Conservation (phyloP, 352 stramenopile species). For the Pythium brachiatum region DNA sequence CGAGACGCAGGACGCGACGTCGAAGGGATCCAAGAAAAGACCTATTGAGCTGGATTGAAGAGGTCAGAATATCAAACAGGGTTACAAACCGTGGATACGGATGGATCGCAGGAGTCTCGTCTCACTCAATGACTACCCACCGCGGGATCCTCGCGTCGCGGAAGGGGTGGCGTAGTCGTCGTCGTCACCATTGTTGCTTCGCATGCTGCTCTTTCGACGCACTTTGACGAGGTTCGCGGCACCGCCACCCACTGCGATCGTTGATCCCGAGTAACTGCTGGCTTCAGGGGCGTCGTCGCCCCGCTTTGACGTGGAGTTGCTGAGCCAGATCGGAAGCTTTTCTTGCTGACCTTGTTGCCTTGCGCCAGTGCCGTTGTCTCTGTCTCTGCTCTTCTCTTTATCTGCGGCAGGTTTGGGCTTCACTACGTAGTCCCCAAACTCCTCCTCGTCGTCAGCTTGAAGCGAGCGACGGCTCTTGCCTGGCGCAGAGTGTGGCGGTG, state of each 20-base stretch:
- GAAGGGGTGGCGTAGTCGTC: constrained; percentile 16
- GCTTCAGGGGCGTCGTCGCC: not conserved
- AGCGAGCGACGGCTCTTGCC: constrained; percentile 47
- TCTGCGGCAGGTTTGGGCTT: constrained; percentile 6
- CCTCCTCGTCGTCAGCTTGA: constrained; percentile 19
- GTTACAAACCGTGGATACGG: not conserved
- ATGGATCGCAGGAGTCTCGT: no score
- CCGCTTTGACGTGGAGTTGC: constrained; percentile 17
- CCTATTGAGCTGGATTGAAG: constrained; percentile 6
- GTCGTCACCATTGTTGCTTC: constrained; percentile 49
- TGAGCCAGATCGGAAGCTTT: constrained; percentile 61
- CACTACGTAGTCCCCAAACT: constrained; percentile 27
- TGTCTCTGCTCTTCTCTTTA: constrained; percentile 3
- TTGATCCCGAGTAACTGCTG: constrained; percentile 10
- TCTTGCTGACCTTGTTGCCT: constrained; percentile 21
- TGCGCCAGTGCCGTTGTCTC: not conserved
- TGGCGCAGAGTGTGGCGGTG: constrained; percentile 62
- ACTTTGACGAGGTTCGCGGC: constrained; percentile 68
- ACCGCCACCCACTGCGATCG: constrained; percentile 41
- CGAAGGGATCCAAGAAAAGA: not conserved
- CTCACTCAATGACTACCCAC: constrained; percentile 6
- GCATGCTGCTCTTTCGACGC: constrained; percentile 50
- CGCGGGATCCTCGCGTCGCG: constrained; percentile 2
- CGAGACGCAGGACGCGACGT: not conserved
- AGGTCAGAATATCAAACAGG: not conserved